Evolutionary conservation across 139 green algal species (phyloP), one percentile per base, ranked within the genome.

Genomic region (Volvox africanus): DNA sequence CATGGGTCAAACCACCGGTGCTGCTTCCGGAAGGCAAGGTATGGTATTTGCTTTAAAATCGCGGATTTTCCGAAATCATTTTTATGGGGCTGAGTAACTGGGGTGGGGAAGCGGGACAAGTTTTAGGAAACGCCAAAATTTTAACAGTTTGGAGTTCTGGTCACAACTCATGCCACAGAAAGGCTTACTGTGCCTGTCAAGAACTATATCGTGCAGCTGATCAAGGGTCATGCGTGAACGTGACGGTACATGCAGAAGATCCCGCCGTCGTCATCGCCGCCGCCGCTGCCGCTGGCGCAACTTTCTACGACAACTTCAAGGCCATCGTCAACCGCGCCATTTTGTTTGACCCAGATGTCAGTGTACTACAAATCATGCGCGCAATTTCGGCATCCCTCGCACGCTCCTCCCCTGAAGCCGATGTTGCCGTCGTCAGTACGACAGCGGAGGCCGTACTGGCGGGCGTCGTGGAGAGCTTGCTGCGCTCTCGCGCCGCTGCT

Each of bases 271-370:
- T n/a, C n/a, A n/a, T n/a, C n/a, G 62, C 21, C 75, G 75, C 30
- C 75, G 37, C 78, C 37, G 73, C 73, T 0, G n/a, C 85, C 36
- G 85, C 28, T 0, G 73, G 73, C n/a, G 73, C 50, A 1, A 35
- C 44, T 18, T 76, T 90, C 11, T 90, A 90, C 73, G 86, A 83
- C 3, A 83, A 69, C 71, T 90, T 75, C 50, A 21, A 26, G 21
- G 30, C 86, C 20, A 20, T 69, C 28, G 50, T 90, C 17, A 90
- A 90, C 71, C 86, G 73, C 12, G 87, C 87, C 36, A 3, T 91
- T 12, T 61, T 91, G 16, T 91, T 91, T 44, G 76, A 91, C n/a
- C n/a, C 76, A 16, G 87, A 91, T 35, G 61, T 55, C 21, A 61
- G 32, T 20, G 75, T 85, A 62, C 76, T 13, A 16, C 87, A 80